Base-by-base conservation (phyloP, 2,329 filamentous ascomycete species). In the Diplocarpon rosae region DNA sequence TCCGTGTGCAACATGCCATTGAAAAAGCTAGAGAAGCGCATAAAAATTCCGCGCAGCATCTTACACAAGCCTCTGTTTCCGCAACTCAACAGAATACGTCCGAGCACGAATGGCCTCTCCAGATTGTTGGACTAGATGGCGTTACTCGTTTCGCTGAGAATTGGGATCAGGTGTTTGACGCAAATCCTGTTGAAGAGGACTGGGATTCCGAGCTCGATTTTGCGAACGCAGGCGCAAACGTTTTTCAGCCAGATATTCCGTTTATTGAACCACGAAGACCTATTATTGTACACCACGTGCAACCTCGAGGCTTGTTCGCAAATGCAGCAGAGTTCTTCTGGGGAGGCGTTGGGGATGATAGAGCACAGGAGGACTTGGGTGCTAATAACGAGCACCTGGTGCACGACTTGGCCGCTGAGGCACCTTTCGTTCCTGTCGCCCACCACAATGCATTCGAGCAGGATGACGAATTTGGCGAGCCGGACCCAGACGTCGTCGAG, bases 271-370 rank as follows among this genome's bases (percentile, higher is more conserved):
- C 43, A n/a, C 48, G 46, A 24, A 52, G 50, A 7, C 46, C 39
- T 7, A 13, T 52, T 15, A 37, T 42, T 4, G 38, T 37, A 28
- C 52, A 36, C 12, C 52, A 37, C 13, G 41, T 41, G 13, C 52
- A 60, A 31, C 60, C 63, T 2, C 63, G 57, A 27, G 67, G 68
- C 0, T 47, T 73, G 31, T 54, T 68, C 13, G 65, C 61, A 8
- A 63, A 62, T 12, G 52, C 80, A 11, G 69, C 75, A 1, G 68
- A 80, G 48, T 81, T 79, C 55, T 74, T 82, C 68, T 81, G 75
- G 75, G 72, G 71, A 8, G 71, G 72, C 31, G 63, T 80, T 12
- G 55, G 41, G 5, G 69, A 73, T 28, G 59, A 59, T 8, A 59
- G 55, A 29, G 59, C 59, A 30, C 62, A 66, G 47, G 65, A 75